Evolutionary conservation across 306 rosid species (phyloP), one percentile per base, ranked within the genome.

Genomic region (Inga laurina): DNA sequence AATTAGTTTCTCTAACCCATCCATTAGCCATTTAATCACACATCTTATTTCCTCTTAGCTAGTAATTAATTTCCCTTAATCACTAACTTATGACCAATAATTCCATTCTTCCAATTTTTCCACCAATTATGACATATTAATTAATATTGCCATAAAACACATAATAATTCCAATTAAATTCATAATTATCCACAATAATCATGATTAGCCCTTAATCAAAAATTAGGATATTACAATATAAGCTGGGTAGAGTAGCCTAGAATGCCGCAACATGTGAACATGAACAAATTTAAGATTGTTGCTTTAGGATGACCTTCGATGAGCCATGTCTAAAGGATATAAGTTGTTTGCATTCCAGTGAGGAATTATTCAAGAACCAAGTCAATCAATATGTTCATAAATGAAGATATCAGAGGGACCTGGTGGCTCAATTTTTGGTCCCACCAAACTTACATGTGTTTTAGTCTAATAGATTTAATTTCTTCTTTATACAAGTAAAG

Each of bases 221-320:
- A 27, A 27, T 27, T 27, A 1, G 1, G 30, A 27, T 27, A 27
- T 27, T 27, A 27, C 30, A 27, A 85, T 1, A 98, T 98, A 21
- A 96, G 92, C 86, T 96, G 99, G 2, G 99, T 96, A 49, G 99
- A 89, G 72, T 90, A 96, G 2, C 99, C 98, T 8, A 93, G 89
- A 77, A 96, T 89, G 48, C 99, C 99, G 54, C 99, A 92, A 81
- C 96, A 96, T 0, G 99, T 96, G 90, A 96, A 96, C 96, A 93
- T 96, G 91, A 96, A 96, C 0, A 96, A 72, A 14, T 97, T 57
- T 0, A 98, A 66, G 35, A 96, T 92, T 11, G 97, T 92, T 4
- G 99, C 90, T 80, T 97, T 87, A 6, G 97, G 94, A 4, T 98
- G 92, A 14, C 99, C 98, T 88, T 95, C 99, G 21, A 95, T 72